Conservation (phyloP, 2,329 filamentous ascomycete genomes). For the Cylindrodendrum hubeiense region DNA sequence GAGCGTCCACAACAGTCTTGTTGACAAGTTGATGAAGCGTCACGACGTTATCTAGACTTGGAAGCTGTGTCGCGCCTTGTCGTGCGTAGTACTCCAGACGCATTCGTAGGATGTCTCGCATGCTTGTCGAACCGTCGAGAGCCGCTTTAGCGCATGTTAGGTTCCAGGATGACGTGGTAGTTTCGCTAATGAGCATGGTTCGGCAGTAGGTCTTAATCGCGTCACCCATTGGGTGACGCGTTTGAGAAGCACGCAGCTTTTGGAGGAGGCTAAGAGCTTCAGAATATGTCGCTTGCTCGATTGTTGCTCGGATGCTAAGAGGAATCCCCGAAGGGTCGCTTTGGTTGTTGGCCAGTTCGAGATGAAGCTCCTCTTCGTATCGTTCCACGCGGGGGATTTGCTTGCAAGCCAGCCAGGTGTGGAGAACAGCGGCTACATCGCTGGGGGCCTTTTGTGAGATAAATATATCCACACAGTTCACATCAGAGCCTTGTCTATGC, state of each 20-base stretch:
- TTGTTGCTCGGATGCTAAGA: slow-evolving; percentile 20
- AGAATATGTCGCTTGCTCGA: slow-evolving; percentile 23
- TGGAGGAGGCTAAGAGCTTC: slow-evolving; percentile 29
- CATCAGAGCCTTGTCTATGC: neutral
- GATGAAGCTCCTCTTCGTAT: slow-evolving; percentile 20
- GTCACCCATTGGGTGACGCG: slow-evolving; percentile 6
- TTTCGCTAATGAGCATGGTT: slow-evolving; percentile 21
- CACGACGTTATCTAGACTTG: slow-evolving; percentile 23
- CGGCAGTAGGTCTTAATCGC: slow-evolving; percentile 19
- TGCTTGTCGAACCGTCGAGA: slow-evolving; percentile 16
- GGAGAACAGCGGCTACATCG: slow-evolving; percentile 22
- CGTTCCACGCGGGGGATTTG: slow-evolving; percentile 12
- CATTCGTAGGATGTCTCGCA: slow-evolving; percentile 14
- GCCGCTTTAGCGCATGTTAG: slow-evolving; percentile 7
- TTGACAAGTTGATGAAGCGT: slow-evolving; percentile 6
- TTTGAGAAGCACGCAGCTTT: slow-evolving; percentile 8
- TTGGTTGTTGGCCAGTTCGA: slow-evolving; percentile 16
- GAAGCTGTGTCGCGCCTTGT: slow-evolving; percentile 10
- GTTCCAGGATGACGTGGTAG: slow-evolving; percentile 25
- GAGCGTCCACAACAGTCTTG: slow-evolving; percentile 7
- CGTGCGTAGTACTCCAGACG: slow-evolving; percentile 17
- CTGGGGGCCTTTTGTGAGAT: slow-evolving; percentile 23
- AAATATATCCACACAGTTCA: slow-evolving; percentile 24
- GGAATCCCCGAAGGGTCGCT: slow-evolving; percentile 5
- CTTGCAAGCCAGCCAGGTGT: slow-evolving; percentile 26